phyloP scores from a whole-genome alignment of 1,284 basidiomycete species.

The Quambalaria eucalypti region DNA sequence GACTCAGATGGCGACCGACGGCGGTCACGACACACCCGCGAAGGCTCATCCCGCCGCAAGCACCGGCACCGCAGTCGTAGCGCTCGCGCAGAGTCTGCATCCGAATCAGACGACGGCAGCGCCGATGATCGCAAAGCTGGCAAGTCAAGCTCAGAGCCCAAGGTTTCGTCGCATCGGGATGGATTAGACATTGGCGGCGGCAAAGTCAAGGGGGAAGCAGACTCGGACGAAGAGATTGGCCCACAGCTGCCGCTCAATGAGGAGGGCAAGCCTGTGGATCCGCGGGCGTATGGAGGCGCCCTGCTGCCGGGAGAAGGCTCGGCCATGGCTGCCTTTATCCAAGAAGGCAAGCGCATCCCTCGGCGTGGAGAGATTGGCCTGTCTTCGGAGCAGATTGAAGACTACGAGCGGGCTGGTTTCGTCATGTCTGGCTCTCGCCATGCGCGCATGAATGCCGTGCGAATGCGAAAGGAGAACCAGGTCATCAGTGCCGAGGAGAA shows the following conservation, averaged over 20 bases:
- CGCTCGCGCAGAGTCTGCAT: slow-evolving; percentile 8
- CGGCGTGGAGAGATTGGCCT: slow-evolving; percentile 97
- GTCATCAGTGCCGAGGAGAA: slow-evolving; percentile 92
- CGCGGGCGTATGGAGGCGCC: slow-evolving; percentile 59
- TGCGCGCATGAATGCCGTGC: slow-evolving; percentile 74
- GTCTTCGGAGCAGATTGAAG: slow-evolving; percentile 72
- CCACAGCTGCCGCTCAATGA: slow-evolving; percentile 5
- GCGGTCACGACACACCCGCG: too few species aligned
- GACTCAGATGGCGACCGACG: too few species aligned
- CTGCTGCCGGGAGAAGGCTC: slow-evolving; percentile 87
- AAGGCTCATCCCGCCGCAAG: slow-evolving; percentile 5
- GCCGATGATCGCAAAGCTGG: not conserved
- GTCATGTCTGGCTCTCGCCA: slow-evolving; percentile 96
- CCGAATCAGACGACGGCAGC: slow-evolving; percentile 3
- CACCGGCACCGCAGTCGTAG: slow-evolving; percentile 9
- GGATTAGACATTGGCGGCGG: not conserved
- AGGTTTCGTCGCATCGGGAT: not conserved
- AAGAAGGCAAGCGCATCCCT: slow-evolving; percentile 83
- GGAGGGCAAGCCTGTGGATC: slow-evolving; percentile 13
- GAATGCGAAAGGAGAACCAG: slow-evolving; percentile 97
- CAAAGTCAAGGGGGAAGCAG: not conserved
- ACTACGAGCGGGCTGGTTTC: slow-evolving; percentile 82
- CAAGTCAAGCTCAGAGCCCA: not conserved
- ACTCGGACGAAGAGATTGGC: slow-evolving; percentile 7
- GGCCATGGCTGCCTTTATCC: slow-evolving; percentile 90